These are phyloP conservation scores for Ustilago crameri DNA, from an alignment of 1,284 basidiomycete species.

Conservation along the genomic window DNA sequence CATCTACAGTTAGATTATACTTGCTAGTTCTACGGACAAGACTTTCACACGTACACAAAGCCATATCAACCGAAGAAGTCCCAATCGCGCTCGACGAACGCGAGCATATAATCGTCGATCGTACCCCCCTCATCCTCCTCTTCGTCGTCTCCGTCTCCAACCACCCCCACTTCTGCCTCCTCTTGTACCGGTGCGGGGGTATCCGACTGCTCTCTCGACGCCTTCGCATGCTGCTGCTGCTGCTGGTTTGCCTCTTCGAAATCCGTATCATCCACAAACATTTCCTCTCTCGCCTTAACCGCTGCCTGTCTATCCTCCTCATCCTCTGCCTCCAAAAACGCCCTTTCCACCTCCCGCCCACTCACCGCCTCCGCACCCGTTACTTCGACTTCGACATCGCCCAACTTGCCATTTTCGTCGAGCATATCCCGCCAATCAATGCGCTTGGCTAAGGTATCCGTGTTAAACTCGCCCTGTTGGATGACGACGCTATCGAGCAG, in stretches of 20 bases:
- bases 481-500: slow-evolving; percentile 91
- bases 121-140: slow-evolving; percentile 74
- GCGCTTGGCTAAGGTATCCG: slow-evolving; percentile 64
- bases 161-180: slow-evolving; percentile 70
- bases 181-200: slow-evolving; percentile 54
- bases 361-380: slow-evolving; percentile 64
- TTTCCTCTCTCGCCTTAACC: slow-evolving; percentile 81
- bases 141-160: slow-evolving; percentile 72
- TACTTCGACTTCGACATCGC: slow-evolving; percentile 54
- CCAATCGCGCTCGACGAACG: slow-evolving; percentile 78
- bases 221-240: slow-evolving; percentile 1
- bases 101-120: slow-evolving; percentile 87
- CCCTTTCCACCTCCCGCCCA: slow-evolving; percentile 73
- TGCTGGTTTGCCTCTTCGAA: slow-evolving; percentile 23
- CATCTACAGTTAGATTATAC: too few relatives aligned
- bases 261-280: slow-evolving; percentile 77
- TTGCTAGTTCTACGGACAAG: too few relatives aligned
- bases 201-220: not conserved
- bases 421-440: slow-evolving; percentile 87
- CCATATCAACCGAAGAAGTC: slow-evolving; percentile 75
- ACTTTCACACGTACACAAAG: too few relatives aligned
- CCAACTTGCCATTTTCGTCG: slow-evolving; percentile 69
- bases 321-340: slow-evolving; percentile 88
- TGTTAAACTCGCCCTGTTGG: slow-evolving; percentile 86
- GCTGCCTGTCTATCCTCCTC: slow-evolving; percentile 85